Evolutionary conservation across 441 rosid species (phyloP), one percentile per base, ranked within the genome.

Genomic region (Erodium trifolium): DNA sequence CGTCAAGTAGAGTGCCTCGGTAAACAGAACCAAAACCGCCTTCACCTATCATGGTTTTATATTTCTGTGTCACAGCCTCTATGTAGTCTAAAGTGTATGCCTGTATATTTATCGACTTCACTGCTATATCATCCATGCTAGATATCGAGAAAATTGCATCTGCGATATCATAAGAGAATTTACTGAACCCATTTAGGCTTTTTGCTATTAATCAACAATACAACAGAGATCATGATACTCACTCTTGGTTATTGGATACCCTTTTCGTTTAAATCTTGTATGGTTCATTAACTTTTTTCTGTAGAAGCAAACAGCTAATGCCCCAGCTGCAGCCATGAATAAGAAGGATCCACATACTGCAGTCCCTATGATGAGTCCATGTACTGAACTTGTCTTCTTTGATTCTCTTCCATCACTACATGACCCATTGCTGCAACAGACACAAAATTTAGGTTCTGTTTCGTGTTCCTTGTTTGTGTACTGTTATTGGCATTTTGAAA

Each of bases 1-100:
- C 91, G 73, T 87, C 88, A 70, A 66, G 68, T 71, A 87, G 80
- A 69, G 85, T 87, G 35, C 92, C 92, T 11, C 73, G 79, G 73
- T 84, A 89, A 14, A 89, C 95, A 3, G 92, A 78, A 72, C 95
- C 90, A 59, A 89, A 89, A 27, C 95, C 89, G 11, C 92, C 92
- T 83, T 89, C 95, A 66, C 95, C 92, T 27, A 87, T 85, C 76
- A 85, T 63, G 34, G 84, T 87, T 73, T 78, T 83, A 74, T 84
- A 87, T 71, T 78, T 74, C 59, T 82, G 77, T 39, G 88, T 89
- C 55, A 83, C 83, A 31, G 68, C 80, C 69, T 84, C 92, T 70
- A 89, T 70, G 76, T 67, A 75, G 9, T 82, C 75, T 68, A 87
- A 76, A 66, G 83, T 76, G 74, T 78, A 83, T 67, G 70, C 16